Evolutionary conservation across 345 rosid genomes (phyloP).

Genomic region (Geranium brycei): DNA sequence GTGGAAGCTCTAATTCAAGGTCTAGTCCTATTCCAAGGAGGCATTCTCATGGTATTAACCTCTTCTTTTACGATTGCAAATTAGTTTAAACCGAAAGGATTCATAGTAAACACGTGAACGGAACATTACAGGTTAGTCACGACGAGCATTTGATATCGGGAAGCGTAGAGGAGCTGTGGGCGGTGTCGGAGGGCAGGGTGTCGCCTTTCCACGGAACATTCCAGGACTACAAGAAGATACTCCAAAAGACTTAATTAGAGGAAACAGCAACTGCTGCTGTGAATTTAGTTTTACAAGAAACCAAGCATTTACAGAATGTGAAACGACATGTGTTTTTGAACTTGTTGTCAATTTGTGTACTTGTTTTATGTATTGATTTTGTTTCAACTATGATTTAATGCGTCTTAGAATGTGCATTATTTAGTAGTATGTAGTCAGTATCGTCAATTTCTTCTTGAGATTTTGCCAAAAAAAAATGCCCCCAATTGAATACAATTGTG

Average conservation of each 20-base stretch:
- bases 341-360: too few relatives aligned
- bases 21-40: slow-evolving; percentile 91
- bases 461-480: too few relatives aligned
- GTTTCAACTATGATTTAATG: too few relatives aligned
- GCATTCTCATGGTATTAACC: slow-evolving; percentile 74
- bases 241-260: slow-evolving; percentile 36
- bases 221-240: slow-evolving; percentile 84
- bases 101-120: not conserved
- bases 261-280: too few relatives aligned
- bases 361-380: too few relatives aligned
- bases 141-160: slow-evolving; percentile 97
- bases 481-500: too few relatives aligned
- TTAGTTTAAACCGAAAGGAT: not conserved
- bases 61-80: not conserved
- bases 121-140: slow-evolving; percentile 66
- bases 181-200: slow-evolving; percentile 62
- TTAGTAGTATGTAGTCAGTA: too few relatives aligned
- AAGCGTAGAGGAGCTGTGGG: slow-evolving; percentile 95
- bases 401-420: too few relatives aligned
- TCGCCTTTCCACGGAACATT: slow-evolving; percentile 72
- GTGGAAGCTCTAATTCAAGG: slow-evolving; percentile 99
- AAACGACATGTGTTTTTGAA: too few relatives aligned
- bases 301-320: too few relatives aligned
- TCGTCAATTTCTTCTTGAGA: too few relatives aligned
- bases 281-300: too few relatives aligned